Evolutionary conservation across 2,329 filamentous ascomycete genomes (phyloP).

Genomic region (Dissoconium aciculare): DNA sequence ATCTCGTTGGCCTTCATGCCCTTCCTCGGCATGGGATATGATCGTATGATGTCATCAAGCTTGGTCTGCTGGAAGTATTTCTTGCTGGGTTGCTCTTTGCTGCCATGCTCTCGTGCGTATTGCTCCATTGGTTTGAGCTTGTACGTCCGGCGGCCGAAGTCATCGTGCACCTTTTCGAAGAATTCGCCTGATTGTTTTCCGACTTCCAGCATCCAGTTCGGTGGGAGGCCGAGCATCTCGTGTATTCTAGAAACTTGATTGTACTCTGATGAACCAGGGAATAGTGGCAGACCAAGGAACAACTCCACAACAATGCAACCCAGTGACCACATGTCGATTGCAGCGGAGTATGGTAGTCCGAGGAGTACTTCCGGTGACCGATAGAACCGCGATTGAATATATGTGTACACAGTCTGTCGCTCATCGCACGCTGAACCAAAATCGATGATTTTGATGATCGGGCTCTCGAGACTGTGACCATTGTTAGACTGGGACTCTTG

Average conservation of each 20-base stretch:
- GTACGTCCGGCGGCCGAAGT: constrained; percentile 82
- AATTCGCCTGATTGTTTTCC: constrained; percentile 96
- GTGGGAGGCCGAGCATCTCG: constrained; percentile 92
- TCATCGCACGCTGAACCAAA: constrained; percentile 98
- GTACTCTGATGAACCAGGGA: constrained; percentile 95
- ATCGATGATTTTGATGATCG: constrained; percentile 99
- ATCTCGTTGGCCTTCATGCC: constrained; percentile 98
- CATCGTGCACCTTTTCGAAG: constrained; percentile 83
- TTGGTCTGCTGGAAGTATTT: constrained; percentile 96
- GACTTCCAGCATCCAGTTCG: constrained; percentile 98
- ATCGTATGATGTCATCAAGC: constrained; percentile 90
- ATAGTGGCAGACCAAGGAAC: constrained; percentile 84
- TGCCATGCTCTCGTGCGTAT: constrained; percentile 86
- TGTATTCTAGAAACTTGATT: constrained; percentile 95
- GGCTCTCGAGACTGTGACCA: constrained; percentile 72
- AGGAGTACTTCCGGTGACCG: constrained; percentile 89
- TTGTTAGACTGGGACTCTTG: no score
- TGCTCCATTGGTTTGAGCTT: constrained; percentile 95
- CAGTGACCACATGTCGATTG: constrained; percentile 99
- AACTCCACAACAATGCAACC: constrained; percentile 97
- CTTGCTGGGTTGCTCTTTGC: constrained; percentile 98
- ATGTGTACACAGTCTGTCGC: constrained; percentile 95
- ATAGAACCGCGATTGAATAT: constrained; percentile 97
- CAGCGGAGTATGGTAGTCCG: constrained; percentile 92
- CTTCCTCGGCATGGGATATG: constrained; percentile 95